Percentiles rank a stretch among this genome's conserved stretches.
These are phyloP conservation scores for Irpex rosettiformis DNA, from an alignment of 1,284 basidiomycete genomes.

Conservation along the genomic window DNA sequence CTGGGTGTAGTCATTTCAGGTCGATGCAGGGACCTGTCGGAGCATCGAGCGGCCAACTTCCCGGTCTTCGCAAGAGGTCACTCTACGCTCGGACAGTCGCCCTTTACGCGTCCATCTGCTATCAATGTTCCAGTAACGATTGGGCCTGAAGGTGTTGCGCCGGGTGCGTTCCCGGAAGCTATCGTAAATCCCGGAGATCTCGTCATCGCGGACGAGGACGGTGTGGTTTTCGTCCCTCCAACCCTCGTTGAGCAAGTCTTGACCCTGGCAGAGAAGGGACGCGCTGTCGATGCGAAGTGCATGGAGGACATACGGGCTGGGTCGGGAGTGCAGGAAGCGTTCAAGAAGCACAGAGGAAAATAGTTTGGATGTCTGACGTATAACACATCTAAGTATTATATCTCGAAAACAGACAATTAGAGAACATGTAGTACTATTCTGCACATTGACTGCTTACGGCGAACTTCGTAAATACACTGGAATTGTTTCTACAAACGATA, in stretches of 20 bases:
- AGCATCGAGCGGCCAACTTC: slow-evolving; percentile 68
- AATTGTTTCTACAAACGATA: neutral
- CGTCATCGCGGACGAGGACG: slow-evolving; percentile 86
- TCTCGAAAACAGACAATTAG: neutral
- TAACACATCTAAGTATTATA: neutral
- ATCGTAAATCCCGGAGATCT: slow-evolving; percentile 77
- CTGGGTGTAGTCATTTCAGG: slow-evolving; percentile 81
- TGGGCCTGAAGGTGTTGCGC: slow-evolving; percentile 33
- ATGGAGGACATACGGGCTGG: slow-evolving; percentile 77
- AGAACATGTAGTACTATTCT: neutral
- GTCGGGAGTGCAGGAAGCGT: slow-evolving; percentile 71
- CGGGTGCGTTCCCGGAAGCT: slow-evolving; percentile 48
- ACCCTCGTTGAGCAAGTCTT: slow-evolving; percentile 56
- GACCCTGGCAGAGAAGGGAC: slow-evolving; percentile 56
- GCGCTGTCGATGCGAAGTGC: slow-evolving; percentile 71
- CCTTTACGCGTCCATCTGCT: slow-evolving; percentile 82
- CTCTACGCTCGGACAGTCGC: slow-evolving; percentile 85
- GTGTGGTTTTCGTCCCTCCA: slow-evolving; percentile 81
- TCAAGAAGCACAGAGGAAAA: slow-evolving; percentile 70
- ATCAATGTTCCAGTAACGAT: slow-evolving; percentile 76
- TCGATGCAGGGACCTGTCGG: slow-evolving; percentile 77
- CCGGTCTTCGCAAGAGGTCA: slow-evolving; percentile 79
- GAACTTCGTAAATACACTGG: neutral
- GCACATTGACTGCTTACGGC: neutral
- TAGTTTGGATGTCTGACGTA: slow-evolving; percentile 4